phyloP scores from a whole-genome alignment of 352 stramenopile genomes.

The Peronosclerospora sorghi region DNA sequence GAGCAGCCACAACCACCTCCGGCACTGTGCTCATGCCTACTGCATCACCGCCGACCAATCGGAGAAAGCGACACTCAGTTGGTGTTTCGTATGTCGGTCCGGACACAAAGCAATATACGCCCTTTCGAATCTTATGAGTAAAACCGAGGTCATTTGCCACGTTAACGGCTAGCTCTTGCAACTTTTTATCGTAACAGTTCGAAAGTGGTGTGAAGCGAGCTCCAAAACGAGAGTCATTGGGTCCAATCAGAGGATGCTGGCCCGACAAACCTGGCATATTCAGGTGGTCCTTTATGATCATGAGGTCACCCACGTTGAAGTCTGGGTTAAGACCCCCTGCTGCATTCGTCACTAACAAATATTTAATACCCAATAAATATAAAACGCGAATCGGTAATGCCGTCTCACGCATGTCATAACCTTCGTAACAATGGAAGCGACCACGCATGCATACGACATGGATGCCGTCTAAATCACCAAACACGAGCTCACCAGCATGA shows the following conservation, averaged over 20 bases:
- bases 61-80: constrained; percentile 90
- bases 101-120: constrained; percentile 94
- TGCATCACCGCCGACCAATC: constrained; percentile 84
- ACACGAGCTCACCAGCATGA: constrained; percentile 93
- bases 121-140: constrained; percentile 69
- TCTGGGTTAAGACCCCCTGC: constrained; percentile 89
- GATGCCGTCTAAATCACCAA: constrained; percentile 78
- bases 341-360: constrained; percentile 95
- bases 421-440: constrained; percentile 96
- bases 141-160: constrained; percentile 78
- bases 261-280: constrained; percentile 89
- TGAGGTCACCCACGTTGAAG: constrained; percentile 95
- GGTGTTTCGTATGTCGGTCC: constrained; percentile 95
- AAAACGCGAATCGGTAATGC: constrained; percentile 93
- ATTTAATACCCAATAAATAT: constrained; percentile 90
- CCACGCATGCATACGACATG: constrained; percentile 90
- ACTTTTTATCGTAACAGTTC: constrained; percentile 88
- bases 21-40: constrained; percentile 96
- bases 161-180: constrained; percentile 73
- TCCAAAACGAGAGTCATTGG: constrained; percentile 92
- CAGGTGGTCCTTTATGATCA: constrained; percentile 94
- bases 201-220: constrained; percentile 91
- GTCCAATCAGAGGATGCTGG: constrained; percentile 90
- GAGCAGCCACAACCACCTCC: constrained; percentile 92
- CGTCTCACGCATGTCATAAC: constrained; percentile 91